Base-by-base conservation (phyloP, 2,329 filamentous ascomycete species). In the Phoma sp. region DNA sequence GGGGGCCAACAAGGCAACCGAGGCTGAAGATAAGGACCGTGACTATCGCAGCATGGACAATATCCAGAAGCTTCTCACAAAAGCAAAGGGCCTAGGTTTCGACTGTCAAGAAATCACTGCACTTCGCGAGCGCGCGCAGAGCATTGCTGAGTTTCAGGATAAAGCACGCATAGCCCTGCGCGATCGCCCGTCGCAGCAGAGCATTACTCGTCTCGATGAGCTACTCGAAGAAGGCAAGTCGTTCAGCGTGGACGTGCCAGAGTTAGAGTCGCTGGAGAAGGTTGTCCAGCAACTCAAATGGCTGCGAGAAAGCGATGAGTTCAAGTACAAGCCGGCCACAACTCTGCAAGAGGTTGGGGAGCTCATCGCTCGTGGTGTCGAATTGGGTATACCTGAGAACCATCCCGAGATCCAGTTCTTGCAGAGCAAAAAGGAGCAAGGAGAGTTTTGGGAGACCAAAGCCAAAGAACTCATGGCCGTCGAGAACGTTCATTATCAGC, bases 401-500 rank as follows among this genome's bases (percentile, higher is more conserved):
- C 93, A 96, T 71, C 90, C 93, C 44, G 88, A 94, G 61, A 82
- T 97, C 51, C 80, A 84, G 12, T 88, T 87, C 74, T 91, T 92
- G 69, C 85, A 87, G 56, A 89, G 94, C 25, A 89, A 96, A 73
- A 84, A 88, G 63, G 81, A 84, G 6, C 85, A 89, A 24, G 95
- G 94, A 35, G 85, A 92, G 69, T 82, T 90, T 40, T 99, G 95
- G 95, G 95, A 98, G 78, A 83, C 86, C 43, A 98, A 97, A 75
- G 94, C 92, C 2, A 90, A 90, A 67, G 94, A 99, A 73, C 82
- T 99, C 48, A 96, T 98, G 77, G 85, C 87, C n/a, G 92, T 92
- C 8, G 94, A 98, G 69, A 83, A 89, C 37, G 89, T 98, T 10
- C 92, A 98, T 76, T 98, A 96, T 69, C 91, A 93, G 48, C 95